Base-by-base conservation (phyloP, 2,329 filamentous ascomycete genomes). In the Aspergillus quadricinctus region DNA sequence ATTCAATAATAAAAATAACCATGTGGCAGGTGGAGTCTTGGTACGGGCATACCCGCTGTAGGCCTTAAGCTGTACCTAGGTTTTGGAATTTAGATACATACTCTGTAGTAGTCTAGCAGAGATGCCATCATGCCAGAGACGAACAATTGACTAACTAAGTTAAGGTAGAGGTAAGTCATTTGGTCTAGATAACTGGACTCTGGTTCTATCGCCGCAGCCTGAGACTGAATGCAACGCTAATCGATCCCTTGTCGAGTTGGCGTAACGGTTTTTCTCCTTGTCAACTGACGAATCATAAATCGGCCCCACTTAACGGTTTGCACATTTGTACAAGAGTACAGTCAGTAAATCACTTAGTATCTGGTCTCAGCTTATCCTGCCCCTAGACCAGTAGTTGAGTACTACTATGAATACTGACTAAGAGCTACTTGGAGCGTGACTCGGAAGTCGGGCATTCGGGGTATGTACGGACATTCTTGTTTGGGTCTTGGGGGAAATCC, bases 31-130 rank as follows among this genome's bases (percentile, higher is more conserved):
- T 69, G 66, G 66, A 62, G 67, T 67, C 43, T 64, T 61, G 57
- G 53, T 64, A 66, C 65, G 69, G 69, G 65, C 66, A 69, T 61
- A 66, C 65, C 68, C 69, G 66, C 55, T 64, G 61, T 61, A 64
- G 61, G 56, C 43, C 8, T 21, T 46, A 27, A 9, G 8, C 19
- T 27, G 25, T 27, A 27, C 7, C 23, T 23, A 23, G 23, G 23
- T 23, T 37, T 3, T n/a, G n/a, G n/a, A n/a, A n/a, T n/a, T n/a
- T 37, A 37, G 14, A 10, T 37, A 37, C 41, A 10, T 37, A 37
- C 41, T 45, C n/a, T 23, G 19, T 45, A 45, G 31, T 14, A 37
- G 14, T 23, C 23, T 23, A 23, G 23, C 23, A 23, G 23, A 23
- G 23, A 23, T 23, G 23, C 23, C 23, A 2, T 23, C 23, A 23